phyloP scores from a whole-genome alignment of 805 yeast genomes.

The Metschnikowia gelsemii region DNA sequence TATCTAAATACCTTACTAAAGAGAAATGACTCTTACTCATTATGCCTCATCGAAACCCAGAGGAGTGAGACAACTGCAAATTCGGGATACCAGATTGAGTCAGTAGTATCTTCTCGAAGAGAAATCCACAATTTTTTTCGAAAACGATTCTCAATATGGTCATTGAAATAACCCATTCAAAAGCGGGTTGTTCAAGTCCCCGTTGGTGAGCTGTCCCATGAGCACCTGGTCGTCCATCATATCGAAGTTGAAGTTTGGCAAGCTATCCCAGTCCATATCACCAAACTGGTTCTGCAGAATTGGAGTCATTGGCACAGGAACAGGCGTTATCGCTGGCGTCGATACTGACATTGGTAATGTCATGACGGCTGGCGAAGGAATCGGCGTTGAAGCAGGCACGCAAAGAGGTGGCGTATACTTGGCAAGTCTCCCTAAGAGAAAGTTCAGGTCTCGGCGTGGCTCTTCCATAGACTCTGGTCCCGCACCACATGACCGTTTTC shows the following conservation, averaged over 20 bases:
- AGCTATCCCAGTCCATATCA: slow-evolving; percentile 21
- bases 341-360: too few species aligned
- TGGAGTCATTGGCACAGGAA: background rate
- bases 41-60: too few species aligned
- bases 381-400: slow-evolving; percentile 5
- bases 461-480: background rate
- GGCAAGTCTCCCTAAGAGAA: slow-evolving; percentile 3
- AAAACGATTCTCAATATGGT: too few species aligned
- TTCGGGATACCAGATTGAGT: too few species aligned
- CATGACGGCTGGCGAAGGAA: slow-evolving; percentile 1
- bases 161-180: slow-evolving; percentile 27
- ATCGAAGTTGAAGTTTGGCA: slow-evolving; percentile 32
- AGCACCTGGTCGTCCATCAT: slow-evolving; percentile 29
- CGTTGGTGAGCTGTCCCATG: slow-evolving; percentile 24
- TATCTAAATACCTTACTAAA: too few species aligned
- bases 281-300: slow-evolving; percentile 3
- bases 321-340: slow-evolving; percentile 1
- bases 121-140: too few species aligned
- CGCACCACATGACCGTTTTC: slow-evolving; percentile 1
- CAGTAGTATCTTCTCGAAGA: too few species aligned
- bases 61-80: too few species aligned
- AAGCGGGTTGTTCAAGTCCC: slow-evolving; percentile 17
- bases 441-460: slow-evolving; percentile 3
- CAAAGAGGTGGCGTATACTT: slow-evolving; percentile 14
- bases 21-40: too few species aligned